Conservation (phyloP, 768 basidiomycete species). For the Kwoniella dejecticola region DNA sequence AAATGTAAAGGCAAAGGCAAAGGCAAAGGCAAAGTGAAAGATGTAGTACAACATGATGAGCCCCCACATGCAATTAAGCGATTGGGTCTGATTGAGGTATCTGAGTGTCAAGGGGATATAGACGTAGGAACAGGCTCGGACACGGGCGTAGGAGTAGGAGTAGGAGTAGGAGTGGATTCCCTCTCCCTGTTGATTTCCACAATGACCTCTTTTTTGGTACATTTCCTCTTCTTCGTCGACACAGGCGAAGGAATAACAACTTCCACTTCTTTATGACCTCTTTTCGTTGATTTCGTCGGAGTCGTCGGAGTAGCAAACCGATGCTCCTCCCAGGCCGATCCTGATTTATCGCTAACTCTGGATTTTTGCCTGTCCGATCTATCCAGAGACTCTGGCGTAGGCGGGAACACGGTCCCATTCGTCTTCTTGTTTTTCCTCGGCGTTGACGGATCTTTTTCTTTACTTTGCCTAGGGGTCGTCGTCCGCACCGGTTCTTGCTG, state of each 20-base stretch:
- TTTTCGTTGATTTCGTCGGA: neutral
- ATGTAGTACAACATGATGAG: no score
- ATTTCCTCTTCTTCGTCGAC: constrained; percentile 6
- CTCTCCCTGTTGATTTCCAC: neutral
- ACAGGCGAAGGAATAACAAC: constrained; percentile 2
- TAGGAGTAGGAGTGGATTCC: constrained; percentile 1
- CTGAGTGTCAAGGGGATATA: no score
- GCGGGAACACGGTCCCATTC: constrained; percentile 9
- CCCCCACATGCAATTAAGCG: no score
- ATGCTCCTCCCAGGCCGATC: neutral
- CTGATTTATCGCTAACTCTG: no score
- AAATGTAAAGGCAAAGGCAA: no score
- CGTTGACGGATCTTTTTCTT: neutral
- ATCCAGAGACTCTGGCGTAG: constrained; percentile 18
- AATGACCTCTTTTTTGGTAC: neutral
- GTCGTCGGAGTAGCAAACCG: neutral
- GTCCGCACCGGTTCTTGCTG: neutral
- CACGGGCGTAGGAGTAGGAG: neutral
- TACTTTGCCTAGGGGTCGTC: neutral
- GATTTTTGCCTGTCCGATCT: neutral
- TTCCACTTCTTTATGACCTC: neutral
- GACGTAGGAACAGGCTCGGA: no score
- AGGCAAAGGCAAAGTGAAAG: no score
- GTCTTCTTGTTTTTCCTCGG: constrained; percentile 11
- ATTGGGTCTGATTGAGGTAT: no score